Evolutionary conservation across 768 basidiomycete species (phyloP).

Genomic region (Kwoniella sp.): DNA sequence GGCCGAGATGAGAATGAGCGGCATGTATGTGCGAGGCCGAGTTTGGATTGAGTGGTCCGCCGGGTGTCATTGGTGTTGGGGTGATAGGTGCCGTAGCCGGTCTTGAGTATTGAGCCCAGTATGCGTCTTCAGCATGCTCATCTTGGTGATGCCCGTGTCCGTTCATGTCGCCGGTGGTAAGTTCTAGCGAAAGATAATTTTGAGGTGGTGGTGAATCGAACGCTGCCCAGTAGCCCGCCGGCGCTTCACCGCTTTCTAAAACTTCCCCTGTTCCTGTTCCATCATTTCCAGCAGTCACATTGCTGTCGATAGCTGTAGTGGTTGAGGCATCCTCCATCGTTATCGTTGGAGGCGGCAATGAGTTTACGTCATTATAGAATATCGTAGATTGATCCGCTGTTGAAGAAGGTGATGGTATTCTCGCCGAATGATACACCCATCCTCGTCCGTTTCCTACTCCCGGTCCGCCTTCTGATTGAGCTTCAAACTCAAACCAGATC

Average conservation of each 20-base stretch:
- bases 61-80: constrained; percentile 12
- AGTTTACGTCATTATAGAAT: background rate
- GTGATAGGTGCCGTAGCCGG: constrained; percentile 23
- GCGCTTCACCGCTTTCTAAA: constrained; percentile 4
- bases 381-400: background rate
- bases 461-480: background rate
- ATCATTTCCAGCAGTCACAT: background rate
- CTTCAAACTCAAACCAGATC: constrained; percentile 23
- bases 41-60: background rate
- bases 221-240: constrained; percentile 25
- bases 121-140: constrained; percentile 14
- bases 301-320: constrained; percentile 3
- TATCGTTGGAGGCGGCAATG: background rate
- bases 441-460: constrained; percentile 12
- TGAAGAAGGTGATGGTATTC: constrained; percentile 11
- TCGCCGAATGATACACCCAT: constrained; percentile 25
- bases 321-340: background rate
- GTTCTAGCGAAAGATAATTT: background rate
- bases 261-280: background rate
- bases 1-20: background rate
- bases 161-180: background rate
- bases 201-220: constrained; percentile 13
- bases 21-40: background rate
- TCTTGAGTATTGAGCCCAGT: constrained; percentile 27
- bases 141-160: background rate